Evolutionary conservation across 371 early-diverging fungal species (phyloP), one percentile per base, ranked within the genome.

Genomic region (Vairimorpha apis): DNA sequence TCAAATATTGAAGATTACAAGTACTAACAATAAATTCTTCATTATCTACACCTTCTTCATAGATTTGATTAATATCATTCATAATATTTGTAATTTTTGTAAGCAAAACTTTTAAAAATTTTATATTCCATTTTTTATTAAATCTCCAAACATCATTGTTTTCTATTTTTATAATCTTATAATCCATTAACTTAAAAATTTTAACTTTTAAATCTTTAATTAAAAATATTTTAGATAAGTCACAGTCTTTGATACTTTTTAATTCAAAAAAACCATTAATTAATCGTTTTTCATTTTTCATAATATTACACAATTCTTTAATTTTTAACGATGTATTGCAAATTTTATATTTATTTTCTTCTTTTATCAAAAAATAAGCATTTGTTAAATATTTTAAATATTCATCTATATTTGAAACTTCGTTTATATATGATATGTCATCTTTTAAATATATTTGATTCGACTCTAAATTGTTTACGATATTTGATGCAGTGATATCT

Each of bases 351-450:
- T n/a, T n/a, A n/a, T n/a, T n/a, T n/a, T n/a, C n/a, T n/a, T n/a
- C n/a, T n/a, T n/a, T n/a, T n/a, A n/a, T n/a, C n/a, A n/a, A n/a
- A n/a, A n/a, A n/a, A n/a, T 63, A 55, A 37, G 14, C 10, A 33
- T 62, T 67, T 12, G 18, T 14, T 13, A 76, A 59, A 63, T 76
- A 76, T 38, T 73, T 72, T 14, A 76, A n/a, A 56, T 67, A 72
- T 49, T 72, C 72, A 37, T 37, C 62, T 29, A 76, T 65, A 35
- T 76, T 72, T 33, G 21, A 25, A 43, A 44, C 58, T 10, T 67
- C 67, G 37, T 73, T 73, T n/a, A 67, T 21, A 62, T 72, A 38
- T 35, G 44, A 43, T 25, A 37, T 33, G 4, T 37, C 33, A 41
- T 72, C 60, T 63, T 56, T 33, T 23, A 73, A 55, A 27, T 67